Evolutionary conservation across 2,329 filamentous ascomycete species (phyloP), one percentile per base, ranked within the genome.

Genomic region (Penicillium sp.): DNA sequence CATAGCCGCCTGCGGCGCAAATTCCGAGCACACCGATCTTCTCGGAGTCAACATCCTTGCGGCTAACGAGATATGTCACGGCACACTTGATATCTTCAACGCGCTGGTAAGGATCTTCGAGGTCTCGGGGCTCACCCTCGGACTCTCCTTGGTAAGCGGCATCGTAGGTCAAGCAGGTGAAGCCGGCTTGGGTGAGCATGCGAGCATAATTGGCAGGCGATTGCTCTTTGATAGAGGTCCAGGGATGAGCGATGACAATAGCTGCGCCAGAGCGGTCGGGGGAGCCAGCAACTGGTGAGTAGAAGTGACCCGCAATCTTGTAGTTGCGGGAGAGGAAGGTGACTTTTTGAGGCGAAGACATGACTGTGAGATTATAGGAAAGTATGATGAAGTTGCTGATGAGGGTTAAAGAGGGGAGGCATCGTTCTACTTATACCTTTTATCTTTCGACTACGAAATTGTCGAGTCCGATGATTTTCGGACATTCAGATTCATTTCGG

Each of bases 1-100:
- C 63, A 43, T 73, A 74, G 20, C 56, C 58, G 10, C 72, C 71
- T 0, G 62, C 65, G 1, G 65, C 67, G 46, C 71, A 74, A 45
- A 75, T 69, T 2, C 72, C 72, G 0, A 74, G 54, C 1, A 66
- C 64, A 3, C 64, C 71, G 28, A 75, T 74, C n/a, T 57, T 55
- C 1, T 66, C 53, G 0, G 60, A 44, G 46, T 72, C 61, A 15
- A 74, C 64, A 4, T 60, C 53, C 2, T 58, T 45, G 3, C 31
- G 48, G 18, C 39, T 51, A 18, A 42, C 3, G 1, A 63, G 60
- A 50, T 66, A 74, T 25, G 62, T 66, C 6, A 72, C 68, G 8
- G 66, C 72, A 37, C 53, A 48, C 29, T 61, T 65, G 44, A 66
- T 55, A 43, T 74, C 72, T 33, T 70, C 65, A 13, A 66, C 70